Evolutionary conservation across 495 filamentous ascomycete species (phyloP).

Genomic region (Geoglossum glabrum): DNA sequence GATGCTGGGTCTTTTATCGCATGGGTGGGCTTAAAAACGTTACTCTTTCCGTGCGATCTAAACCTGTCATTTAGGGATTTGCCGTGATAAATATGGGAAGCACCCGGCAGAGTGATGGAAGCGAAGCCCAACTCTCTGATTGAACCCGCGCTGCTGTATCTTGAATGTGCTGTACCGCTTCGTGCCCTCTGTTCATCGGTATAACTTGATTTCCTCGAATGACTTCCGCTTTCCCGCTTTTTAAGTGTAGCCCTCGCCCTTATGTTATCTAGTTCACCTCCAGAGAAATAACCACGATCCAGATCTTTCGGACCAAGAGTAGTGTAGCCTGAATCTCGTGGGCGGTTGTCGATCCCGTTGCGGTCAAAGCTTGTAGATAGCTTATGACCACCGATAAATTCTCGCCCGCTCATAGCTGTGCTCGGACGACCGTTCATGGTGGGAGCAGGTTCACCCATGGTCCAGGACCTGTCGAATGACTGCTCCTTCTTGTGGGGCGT

Average conservation of each 20-base stretch:
- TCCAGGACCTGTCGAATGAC: conserved; percentile 85
- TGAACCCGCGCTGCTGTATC: conserved; percentile 53
- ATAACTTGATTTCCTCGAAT: conserved; percentile 49
- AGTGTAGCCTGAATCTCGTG: conserved; percentile 1
- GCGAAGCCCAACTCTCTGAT: conserved; percentile 23
- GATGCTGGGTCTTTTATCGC: conserved; percentile 27
- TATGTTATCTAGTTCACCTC: conserved; percentile 60
- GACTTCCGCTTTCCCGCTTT: conserved; percentile 44
- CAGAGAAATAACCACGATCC: conserved; percentile 88
- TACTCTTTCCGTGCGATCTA: conserved; percentile 19
- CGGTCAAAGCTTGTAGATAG: neutral
- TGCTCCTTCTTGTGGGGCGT: conserved; percentile 51
- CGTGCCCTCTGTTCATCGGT: conserved; percentile 27
- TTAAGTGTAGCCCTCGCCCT: conserved; percentile 52
- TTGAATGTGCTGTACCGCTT: conserved; percentile 45
- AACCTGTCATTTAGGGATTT: conserved; percentile 12
- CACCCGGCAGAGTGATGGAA: conserved; percentile 9
- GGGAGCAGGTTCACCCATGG: conserved; percentile 32
- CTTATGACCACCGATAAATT: neutral
- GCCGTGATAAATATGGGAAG: conserved; percentile 42
- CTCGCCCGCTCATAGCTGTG: neutral
- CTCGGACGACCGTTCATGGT: neutral
- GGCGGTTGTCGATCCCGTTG: neutral
- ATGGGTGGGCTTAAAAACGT: conserved; percentile 26
- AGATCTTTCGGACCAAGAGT: conserved; percentile 27